These are phyloP conservation scores for Cordyceps cateniannulata DNA, from an alignment of 2,329 filamentous ascomycete species.

Conservation along the genomic window DNA sequence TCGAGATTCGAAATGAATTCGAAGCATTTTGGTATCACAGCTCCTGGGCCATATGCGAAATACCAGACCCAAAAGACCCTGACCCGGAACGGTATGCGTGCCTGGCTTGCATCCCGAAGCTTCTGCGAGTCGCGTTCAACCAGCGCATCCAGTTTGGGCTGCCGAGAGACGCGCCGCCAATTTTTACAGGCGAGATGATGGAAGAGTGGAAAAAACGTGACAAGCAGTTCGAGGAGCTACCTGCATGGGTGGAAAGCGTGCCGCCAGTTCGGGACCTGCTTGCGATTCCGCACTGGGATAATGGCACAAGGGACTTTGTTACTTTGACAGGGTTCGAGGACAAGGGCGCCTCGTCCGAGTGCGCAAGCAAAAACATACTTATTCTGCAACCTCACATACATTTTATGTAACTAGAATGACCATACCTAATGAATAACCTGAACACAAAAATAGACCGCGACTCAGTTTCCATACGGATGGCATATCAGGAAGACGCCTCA, in stretches of 20 bases:
- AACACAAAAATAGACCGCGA: conserved; percentile 1
- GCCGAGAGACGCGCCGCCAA: conserved; percentile 15
- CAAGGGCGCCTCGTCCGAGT: conserved; percentile 8
- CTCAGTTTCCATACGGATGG: not conserved
- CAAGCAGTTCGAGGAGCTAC: conserved; percentile 13
- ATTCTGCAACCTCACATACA: conserved; percentile 16
- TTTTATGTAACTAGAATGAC: conserved; percentile 9
- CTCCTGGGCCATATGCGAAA: conserved; percentile 14
- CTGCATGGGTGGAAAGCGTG: conserved; percentile 13
- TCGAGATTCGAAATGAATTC: conserved; percentile 17
- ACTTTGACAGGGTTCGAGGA: conserved; percentile 8
- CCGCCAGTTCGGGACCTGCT: conserved; percentile 10
- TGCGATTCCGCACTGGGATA: conserved; percentile 16
- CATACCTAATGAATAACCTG: not conserved
- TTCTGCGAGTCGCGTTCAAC: too few species aligned
- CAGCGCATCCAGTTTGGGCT: conserved; percentile 16
- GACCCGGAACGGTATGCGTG: conserved; percentile 18
- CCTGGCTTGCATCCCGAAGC: conserved; percentile 17
- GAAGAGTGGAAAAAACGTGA: conserved; percentile 16
- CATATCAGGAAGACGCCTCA: not conserved
- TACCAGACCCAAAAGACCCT: conserved; percentile 17
- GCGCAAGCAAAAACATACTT: conserved; percentile 16
- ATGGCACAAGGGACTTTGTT: conserved; percentile 13
- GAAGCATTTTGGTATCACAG: conserved; percentile 17
- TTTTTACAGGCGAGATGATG: conserved; percentile 16